Conservation (phyloP, 2,329 filamentous ascomycete species). For the Endothia cerciana region DNA sequence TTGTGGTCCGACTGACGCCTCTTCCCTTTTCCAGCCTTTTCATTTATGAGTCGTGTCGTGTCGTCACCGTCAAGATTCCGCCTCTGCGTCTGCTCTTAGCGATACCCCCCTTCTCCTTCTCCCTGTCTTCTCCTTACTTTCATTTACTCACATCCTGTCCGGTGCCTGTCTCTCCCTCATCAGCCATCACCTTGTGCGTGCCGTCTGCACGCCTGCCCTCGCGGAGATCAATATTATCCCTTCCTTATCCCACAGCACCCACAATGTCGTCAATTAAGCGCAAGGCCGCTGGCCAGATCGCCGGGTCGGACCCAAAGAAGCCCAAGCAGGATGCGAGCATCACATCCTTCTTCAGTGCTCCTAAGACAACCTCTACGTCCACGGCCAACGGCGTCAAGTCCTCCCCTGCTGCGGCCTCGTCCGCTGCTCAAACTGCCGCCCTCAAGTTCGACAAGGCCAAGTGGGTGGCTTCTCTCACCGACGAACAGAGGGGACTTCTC, state of each 20-base stretch:
- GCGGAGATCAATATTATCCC: not conserved
- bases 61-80: constrained; percentile 24
- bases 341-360: constrained; percentile 82
- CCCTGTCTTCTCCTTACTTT: not conserved
- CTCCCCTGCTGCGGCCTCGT: constrained; percentile 29
- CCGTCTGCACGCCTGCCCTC: not conserved
- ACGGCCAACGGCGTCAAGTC: constrained; percentile 21
- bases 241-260: constrained; percentile 16
- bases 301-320: constrained; percentile 65
- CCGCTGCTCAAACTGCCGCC: constrained; percentile 38
- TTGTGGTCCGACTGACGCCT: constrained; percentile 5
- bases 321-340: constrained; percentile 77
- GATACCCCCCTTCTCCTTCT: constrained; percentile 11
- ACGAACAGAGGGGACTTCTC: constrained; percentile 82
- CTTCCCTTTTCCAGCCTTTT: constrained; percentile 12
- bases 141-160: not conserved
- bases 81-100: constrained; percentile 16
- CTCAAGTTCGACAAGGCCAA: constrained; percentile 82
- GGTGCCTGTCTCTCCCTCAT: not conserved
- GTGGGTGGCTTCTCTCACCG: constrained; percentile 80
- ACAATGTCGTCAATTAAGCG: constrained; percentile 63
- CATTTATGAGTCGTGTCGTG: constrained; percentile 12
- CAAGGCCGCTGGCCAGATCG: constrained; percentile 62
- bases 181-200: not conserved
- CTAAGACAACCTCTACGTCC: constrained; percentile 54